Evolutionary conservation across 495 filamentous ascomycete species (phyloP).

Genomic region (Melanomma pulvis-pyrius): DNA sequence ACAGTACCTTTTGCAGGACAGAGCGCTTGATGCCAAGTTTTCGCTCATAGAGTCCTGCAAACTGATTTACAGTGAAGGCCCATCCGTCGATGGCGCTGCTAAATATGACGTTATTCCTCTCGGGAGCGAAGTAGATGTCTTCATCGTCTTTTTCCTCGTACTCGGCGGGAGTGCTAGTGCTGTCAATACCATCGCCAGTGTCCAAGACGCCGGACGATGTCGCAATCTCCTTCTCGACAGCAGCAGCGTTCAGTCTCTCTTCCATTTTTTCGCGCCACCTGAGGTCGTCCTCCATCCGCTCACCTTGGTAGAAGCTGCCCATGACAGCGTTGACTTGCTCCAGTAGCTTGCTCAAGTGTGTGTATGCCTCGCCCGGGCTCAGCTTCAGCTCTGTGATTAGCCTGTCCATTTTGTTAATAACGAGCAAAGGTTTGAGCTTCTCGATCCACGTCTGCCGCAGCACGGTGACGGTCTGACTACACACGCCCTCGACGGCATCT

Average conservation of each 20-base stretch:
- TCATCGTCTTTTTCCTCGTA: slow-evolving; percentile 96
- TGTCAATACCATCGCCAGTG: slow-evolving; percentile 55
- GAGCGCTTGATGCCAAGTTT: slow-evolving; percentile 93
- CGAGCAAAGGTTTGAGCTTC: slow-evolving; percentile 88
- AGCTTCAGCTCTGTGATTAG: slow-evolving; percentile 91
- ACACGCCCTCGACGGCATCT: slow-evolving; percentile 98
- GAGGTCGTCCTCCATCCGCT: slow-evolving; percentile 98
- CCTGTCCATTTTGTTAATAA: slow-evolving; percentile 98
- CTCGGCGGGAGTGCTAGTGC: slow-evolving; percentile 41
- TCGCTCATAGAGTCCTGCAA: slow-evolving; percentile 91
- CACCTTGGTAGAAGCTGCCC: slow-evolving; percentile 95
- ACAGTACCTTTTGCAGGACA: slow-evolving; percentile 91
- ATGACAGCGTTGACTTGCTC: slow-evolving; percentile 98
- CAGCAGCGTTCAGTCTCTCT: slow-evolving; percentile 63
- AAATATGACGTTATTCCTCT: slow-evolving; percentile 99
- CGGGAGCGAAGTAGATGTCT: slow-evolving; percentile 95
- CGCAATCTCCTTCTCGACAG: slow-evolving; percentile 51
- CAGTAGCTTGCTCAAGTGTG: slow-evolving; percentile 83
- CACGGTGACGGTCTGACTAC: slow-evolving; percentile 97
- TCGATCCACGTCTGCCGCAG: slow-evolving; percentile 95
- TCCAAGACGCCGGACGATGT: slow-evolving; percentile 20
- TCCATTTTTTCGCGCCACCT: slow-evolving; percentile 95
- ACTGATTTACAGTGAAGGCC: slow-evolving; percentile 96
- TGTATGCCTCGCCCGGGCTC: slow-evolving; percentile 85
- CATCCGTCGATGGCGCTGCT: slow-evolving; percentile 96